Conservation (phyloP, 169 alveolate species). For the Theileria parva region DNA sequence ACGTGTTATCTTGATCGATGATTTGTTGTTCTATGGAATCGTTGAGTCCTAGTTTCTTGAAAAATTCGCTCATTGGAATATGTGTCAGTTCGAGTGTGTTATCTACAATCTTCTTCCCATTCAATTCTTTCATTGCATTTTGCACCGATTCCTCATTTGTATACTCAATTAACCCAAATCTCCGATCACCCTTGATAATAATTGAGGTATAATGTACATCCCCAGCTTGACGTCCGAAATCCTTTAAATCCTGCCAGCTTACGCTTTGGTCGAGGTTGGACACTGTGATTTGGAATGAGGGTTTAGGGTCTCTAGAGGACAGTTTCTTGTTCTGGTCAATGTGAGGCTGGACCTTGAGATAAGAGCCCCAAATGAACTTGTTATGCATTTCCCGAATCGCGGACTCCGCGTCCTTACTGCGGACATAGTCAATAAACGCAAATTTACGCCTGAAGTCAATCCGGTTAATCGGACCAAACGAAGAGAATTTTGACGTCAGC, state of each 20-base stretch:
- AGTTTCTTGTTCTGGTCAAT: conserved; percentile 54
- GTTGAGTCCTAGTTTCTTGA: not conserved
- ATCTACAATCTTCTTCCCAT: conserved; percentile 70
- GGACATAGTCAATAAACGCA: conserved; percentile 80
- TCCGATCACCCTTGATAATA: conserved; percentile 68
- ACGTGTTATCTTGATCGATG: too few species aligned
- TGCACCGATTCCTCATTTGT: conserved; percentile 70
- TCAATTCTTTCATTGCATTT: conserved; percentile 73
- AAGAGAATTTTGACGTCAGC: conserved; percentile 70
- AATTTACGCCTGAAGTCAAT: conserved; percentile 79
- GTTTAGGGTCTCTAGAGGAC: conserved; percentile 61
- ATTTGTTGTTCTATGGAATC: not conserved
- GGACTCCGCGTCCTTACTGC: conserved; percentile 62
- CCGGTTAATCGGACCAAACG: conserved; percentile 77
- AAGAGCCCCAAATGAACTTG: conserved; percentile 64
- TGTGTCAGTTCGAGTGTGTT: conserved; percentile 62
- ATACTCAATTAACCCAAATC: conserved; percentile 81
- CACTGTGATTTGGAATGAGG: conserved; percentile 69
- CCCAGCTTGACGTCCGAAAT: conserved; percentile 83
- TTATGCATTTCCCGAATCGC: conserved; percentile 75
- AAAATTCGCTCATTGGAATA: conserved; percentile 58
- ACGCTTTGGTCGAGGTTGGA: conserved; percentile 81
- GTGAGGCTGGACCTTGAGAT: conserved; percentile 78
- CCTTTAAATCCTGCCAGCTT: conserved; percentile 85
- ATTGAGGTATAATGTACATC: conserved; percentile 81